Evolutionary conservation across 2,329 filamentous ascomycete genomes (phyloP).

Genomic region (Ophiostoma quercus): DNA sequence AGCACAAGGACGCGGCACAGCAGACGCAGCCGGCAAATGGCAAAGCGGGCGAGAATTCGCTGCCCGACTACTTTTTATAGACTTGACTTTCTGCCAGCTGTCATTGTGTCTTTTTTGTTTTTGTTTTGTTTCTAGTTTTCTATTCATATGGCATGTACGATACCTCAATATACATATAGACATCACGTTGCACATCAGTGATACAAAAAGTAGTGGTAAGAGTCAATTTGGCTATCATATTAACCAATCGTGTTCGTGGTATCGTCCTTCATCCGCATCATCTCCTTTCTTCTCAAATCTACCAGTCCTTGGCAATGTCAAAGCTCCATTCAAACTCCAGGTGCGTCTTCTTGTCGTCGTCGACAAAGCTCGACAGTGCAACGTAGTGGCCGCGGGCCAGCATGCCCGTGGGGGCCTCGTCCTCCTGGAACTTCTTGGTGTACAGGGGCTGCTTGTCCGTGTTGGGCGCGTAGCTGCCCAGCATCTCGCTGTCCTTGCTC

Average conservation of each 20-base stretch:
- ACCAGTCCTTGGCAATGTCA: slow-evolving; percentile 96
- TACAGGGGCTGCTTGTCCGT: slow-evolving; percentile 82
- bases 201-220: background rate
- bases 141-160: slow-evolving; percentile 10
- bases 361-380: slow-evolving; percentile 82
- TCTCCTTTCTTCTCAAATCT: slow-evolving; percentile 30
- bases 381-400: slow-evolving; percentile 85
- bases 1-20: slow-evolving; percentile 66
- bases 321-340: slow-evolving; percentile 94
- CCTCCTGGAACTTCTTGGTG: slow-evolving; percentile 85
- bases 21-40: slow-evolving; percentile 46
- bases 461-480: slow-evolving; percentile 91
- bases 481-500: slow-evolving; percentile 96
- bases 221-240: slow-evolving; percentile 3
- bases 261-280: background rate
- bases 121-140: background rate
- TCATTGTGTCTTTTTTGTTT: background rate
- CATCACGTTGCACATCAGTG: background rate
- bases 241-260: slow-evolving; percentile 11
- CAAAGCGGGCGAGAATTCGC: slow-evolving; percentile 57
- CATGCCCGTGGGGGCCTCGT: slow-evolving; percentile 90
- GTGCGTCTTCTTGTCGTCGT: slow-evolving; percentile 89
- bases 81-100: background rate
- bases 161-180: slow-evolving; percentile 9
- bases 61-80: slow-evolving; percentile 70